A percentile compares a stretch with the other conserved stretches of the same genome.
Evolutionary conservation across 2,329 filamentous ascomycete genomes (phyloP).

Genomic region (Clonostachys chloroleuca): DNA sequence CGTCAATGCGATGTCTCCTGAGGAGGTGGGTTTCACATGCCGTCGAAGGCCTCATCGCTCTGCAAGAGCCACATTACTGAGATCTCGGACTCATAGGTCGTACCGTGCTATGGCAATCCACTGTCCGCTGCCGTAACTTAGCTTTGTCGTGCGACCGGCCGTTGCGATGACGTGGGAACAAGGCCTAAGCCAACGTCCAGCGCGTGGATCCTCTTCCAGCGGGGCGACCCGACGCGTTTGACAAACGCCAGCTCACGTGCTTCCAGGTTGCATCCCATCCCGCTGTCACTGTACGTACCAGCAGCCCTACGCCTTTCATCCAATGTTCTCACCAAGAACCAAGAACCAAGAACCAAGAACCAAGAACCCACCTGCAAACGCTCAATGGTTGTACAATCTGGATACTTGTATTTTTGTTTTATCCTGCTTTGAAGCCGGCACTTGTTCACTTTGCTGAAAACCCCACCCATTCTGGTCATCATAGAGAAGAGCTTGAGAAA

Average conservation of each 20-base stretch:
- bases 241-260: slow-evolving; percentile 16
- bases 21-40: neutral
- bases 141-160: neutral
- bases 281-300: no score
- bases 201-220: slow-evolving; percentile 6
- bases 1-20: neutral
- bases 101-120: neutral
- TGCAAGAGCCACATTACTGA: slow-evolving; percentile 2
- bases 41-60: slow-evolving; percentile 1
- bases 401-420: no score
- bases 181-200: neutral
- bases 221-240: slow-evolving; percentile 3
- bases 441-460: no score
- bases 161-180: neutral
- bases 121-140: neutral
- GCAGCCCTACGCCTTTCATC: no score
- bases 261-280: neutral
- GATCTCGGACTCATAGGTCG: no score
- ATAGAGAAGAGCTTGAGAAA: no score
- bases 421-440: no score
- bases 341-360: no score
- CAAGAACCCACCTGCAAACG: no score
- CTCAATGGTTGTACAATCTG: no score
- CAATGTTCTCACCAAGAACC: no score
- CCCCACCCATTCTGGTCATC: no score